Conservation (phyloP, 306 rosid species). For the Cercis canadensis region DNA sequence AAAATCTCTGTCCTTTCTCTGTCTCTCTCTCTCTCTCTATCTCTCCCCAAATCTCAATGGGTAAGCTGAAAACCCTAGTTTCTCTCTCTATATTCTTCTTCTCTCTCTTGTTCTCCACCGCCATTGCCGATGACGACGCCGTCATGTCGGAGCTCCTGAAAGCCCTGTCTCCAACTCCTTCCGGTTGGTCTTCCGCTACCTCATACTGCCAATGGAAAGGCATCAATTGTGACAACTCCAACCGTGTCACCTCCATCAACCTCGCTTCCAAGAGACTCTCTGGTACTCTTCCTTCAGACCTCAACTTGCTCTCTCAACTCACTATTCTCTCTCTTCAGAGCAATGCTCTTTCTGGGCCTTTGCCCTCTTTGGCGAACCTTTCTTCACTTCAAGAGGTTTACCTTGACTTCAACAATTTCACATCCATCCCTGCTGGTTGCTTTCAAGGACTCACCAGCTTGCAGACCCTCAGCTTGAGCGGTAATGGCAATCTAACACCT, state of each 20-base stretch:
- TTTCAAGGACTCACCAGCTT: conserved; percentile 55
- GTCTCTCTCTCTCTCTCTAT: conserved; percentile 8
- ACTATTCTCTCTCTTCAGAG: conserved; percentile 55
- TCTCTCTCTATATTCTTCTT: conserved; percentile 34
- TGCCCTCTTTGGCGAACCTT: conserved; percentile 74
- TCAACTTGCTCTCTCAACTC: conserved; percentile 68
- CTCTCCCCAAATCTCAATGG: conserved; percentile 53
- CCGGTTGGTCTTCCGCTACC: conserved; percentile 53
- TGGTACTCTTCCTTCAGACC: conserved; percentile 76
- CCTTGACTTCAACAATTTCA: conserved; percentile 64
- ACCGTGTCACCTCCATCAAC: conserved; percentile 60
- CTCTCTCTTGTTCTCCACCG: not conserved
- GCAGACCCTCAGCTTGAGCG: conserved; percentile 53
- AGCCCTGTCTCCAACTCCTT: conserved; percentile 46
- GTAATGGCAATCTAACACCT: conserved; percentile 35
- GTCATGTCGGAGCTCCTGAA: conserved; percentile 51
- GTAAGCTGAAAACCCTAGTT: conserved; percentile 45
- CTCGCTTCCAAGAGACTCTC: conserved; percentile 52
- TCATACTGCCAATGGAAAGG: conserved; percentile 67
- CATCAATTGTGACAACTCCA: conserved; percentile 54
- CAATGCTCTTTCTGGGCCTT: conserved; percentile 58
- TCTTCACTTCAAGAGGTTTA: conserved; percentile 39
- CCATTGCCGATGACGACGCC: conserved; percentile 65
- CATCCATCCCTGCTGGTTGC: conserved; percentile 50
- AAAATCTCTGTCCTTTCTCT: not conserved